These are phyloP conservation scores for Solanum microdontum DNA, from an alignment of 257 asterid species.

Conservation along the genomic window DNA sequence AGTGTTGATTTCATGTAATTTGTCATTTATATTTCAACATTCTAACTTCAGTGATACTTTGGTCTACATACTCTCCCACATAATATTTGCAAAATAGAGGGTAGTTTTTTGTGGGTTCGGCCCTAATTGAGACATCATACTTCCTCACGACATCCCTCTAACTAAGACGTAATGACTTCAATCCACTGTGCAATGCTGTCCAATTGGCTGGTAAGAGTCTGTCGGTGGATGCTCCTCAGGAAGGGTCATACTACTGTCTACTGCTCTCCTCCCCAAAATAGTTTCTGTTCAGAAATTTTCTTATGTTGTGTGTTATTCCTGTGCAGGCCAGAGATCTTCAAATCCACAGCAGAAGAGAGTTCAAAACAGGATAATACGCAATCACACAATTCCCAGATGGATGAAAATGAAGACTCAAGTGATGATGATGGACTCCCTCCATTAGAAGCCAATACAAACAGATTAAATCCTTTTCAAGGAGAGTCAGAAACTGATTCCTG, in stretches of 20 bases:
- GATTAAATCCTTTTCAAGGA: slow-evolving; percentile 32
- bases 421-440: slow-evolving; percentile 77
- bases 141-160: background rate
- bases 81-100: background rate
- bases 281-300: background rate
- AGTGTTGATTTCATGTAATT: background rate
- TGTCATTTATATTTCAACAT: background rate
- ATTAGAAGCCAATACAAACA: slow-evolving; percentile 74
- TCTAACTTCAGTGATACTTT: background rate
- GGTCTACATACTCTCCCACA: background rate
- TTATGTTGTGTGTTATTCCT: background rate
- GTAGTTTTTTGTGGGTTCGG: background rate
- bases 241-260: background rate
- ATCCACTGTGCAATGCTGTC: background rate
- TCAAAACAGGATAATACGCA: slow-evolving; percentile 6
- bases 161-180: background rate
- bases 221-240: background rate
- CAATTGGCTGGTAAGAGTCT: background rate
- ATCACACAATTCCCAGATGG: background rate
- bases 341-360: slow-evolving; percentile 12
- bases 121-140: background rate
- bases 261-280: background rate
- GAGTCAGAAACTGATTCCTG: slow-evolving; percentile 21
- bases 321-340: slow-evolving; percentile 65
- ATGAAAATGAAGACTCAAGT: slow-evolving; percentile 25